Conservation (phyloP, 768 basidiomycete species). For the Lactarius akahatsu region DNA sequence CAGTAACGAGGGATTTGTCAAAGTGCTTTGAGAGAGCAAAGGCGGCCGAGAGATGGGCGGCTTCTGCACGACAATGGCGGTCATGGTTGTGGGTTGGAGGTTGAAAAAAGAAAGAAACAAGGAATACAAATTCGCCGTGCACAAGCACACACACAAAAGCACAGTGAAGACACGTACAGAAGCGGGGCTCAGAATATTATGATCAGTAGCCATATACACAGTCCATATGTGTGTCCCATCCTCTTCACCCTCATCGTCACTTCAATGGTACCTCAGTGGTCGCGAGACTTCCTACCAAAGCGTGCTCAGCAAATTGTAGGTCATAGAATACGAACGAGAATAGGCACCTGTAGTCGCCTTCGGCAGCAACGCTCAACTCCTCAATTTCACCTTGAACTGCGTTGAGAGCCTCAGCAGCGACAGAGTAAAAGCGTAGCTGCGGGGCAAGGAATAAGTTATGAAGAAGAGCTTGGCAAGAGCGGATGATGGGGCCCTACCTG, state of each 20-base stretch:
- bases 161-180: slow-evolving; percentile 23
- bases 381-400: slow-evolving; percentile 89
- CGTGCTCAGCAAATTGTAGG: slow-evolving; percentile 8
- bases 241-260: slow-evolving; percentile 16
- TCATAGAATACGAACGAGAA: background rate
- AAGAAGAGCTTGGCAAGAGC: background rate
- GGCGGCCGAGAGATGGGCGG: slow-evolving; percentile 36
- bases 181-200: slow-evolving; percentile 18
- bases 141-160: slow-evolving; percentile 14
- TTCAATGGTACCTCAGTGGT: slow-evolving; percentile 67
- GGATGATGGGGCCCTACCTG: slow-evolving; percentile 48
- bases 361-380: slow-evolving; percentile 87
- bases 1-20: slow-evolving; percentile 36
- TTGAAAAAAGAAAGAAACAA: background rate
- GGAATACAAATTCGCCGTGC: slow-evolving; percentile 24
- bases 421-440: slow-evolving; percentile 68
- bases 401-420: slow-evolving; percentile 79
- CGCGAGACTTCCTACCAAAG: slow-evolving; percentile 75
- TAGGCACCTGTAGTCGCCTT: slow-evolving; percentile 86
- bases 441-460: background rate
- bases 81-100: background rate
- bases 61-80: slow-evolving; percentile 20
- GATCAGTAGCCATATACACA: slow-evolving; percentile 17
- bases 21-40: slow-evolving; percentile 36
- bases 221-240: slow-evolving; percentile 19